Base-by-base conservation (phyloP, 768 basidiomycete species). In the Glaciozyma antarctica region DNA sequence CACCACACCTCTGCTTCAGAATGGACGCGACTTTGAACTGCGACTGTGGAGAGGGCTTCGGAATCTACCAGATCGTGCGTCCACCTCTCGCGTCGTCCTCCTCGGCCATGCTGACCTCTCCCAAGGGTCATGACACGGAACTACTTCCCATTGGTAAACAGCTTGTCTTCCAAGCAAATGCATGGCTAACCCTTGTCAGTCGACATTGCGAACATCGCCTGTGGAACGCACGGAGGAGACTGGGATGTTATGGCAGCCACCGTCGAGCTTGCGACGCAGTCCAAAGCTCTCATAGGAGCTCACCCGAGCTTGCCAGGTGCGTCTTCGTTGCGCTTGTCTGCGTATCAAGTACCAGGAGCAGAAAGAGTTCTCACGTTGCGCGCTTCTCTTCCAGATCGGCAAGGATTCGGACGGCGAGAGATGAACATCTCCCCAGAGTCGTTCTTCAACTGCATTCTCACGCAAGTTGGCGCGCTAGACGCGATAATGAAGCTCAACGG, bases 211-310 rank as follows among this genome's bases (percentile, higher is more conserved):
- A 84, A 85, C 65, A 77, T 86, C 21, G 85, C 85, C 0, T 86
- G 85, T 71, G 85, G 85, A 9, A 85, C 85, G 65, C 86, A 86
- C 71, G 85, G 51, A 26, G 83, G 83, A 0, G 85, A 86, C 73
- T 85, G 85, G 68, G 78, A 81, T 0, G 80, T 85, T 57, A 87
- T 87, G 85, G 78, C 82, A 67, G 78, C 81, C 72, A 86, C 85
- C 0, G 84, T 86, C 3, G 63, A 66, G 1, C 77, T 84, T 6
- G 85, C 85, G 3, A 85, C 85, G 69, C 71, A 75, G 44, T 77
- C 85, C 71, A 77, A 78, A 26, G 84, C 86, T 34, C 76, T 77
- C 32, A 79, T 85, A n/a, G 85, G 86, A 0, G 86, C 85, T 12
- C 86, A 86, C 69, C 85, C 85, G 2, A 84, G 82, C 26, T 79